Evolutionary conservation across 2,329 filamentous ascomycete species (phyloP), one percentile per base, ranked within the genome.

Genomic region (Verticillium albo-atrum): DNA sequence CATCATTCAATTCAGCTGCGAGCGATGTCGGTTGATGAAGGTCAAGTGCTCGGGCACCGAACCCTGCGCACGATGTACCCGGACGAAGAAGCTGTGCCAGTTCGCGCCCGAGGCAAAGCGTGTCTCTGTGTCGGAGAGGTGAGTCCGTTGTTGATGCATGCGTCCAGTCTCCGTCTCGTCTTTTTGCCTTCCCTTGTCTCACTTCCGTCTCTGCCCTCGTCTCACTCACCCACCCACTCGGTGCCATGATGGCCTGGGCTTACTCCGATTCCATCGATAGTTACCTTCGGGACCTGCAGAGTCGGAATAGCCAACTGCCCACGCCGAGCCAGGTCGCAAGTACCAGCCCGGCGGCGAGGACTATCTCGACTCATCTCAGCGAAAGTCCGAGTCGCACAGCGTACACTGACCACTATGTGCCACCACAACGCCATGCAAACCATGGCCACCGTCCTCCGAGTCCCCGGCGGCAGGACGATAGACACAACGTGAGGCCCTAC

Each of bases 1-100:
- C 26, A 6, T 27, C 6, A 26, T 63, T 80, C 71, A n/a, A n/a
- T n/a, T n/a, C 20, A 66, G 64, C 23, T 66, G 64, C 59, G 64
- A 65, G 20, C 52, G 64, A 66, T 66, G 64, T 42, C 63, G 64
- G 28, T 56, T 61, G 37, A 66, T 66, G 64, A 66, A 66, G 37
- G 64, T 66, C 55, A 66, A 66, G 61, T 66, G 64, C 54, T 65
- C 62, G 32, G 64, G 64, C 32, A 61, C 63, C 30, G 60, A 65
- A 53, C 64, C 64, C 12, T 66, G 64, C 23, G 57, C 61, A n/a
- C 60, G 64, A 20, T 69, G 59, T 62, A 67, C 53, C 9, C 58
- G 53, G 50, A 63, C 55, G 58, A 69, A 59, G 60, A 60, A 65
- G 56, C 27, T 59, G 10, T 66, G 64, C 61, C 58, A 63, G 37